phyloP scores from a whole-genome alignment of 352 stramenopile genomes.

The Blastocystis sp. region DNA sequence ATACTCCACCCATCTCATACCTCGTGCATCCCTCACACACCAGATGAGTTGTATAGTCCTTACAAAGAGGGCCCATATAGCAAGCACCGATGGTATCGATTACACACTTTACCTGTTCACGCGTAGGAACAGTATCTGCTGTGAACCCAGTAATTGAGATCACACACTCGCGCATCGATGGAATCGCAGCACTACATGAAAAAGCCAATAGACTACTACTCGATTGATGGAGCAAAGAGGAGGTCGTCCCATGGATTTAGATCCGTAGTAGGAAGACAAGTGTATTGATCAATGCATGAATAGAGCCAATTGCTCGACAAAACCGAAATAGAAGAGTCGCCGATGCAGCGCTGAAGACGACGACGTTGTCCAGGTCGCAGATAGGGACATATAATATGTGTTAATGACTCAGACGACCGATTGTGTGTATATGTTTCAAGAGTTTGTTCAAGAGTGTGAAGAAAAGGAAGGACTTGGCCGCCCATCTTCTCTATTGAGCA shows the following conservation, averaged over 20 bases:
- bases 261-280: background rate
- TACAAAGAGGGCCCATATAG: slow-evolving; percentile 49
- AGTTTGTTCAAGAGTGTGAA: background rate
- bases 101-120: slow-evolving; percentile 29
- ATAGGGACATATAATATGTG: slow-evolving; percentile 41
- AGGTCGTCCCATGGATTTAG: background rate
- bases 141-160: slow-evolving; percentile 50
- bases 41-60: slow-evolving; percentile 40
- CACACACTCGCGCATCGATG: background rate
- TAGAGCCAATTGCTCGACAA: slow-evolving; percentile 44
- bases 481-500: slow-evolving; percentile 6
- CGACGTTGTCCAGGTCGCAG: background rate
- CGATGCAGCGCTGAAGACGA: background rate
- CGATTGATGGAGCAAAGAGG: background rate
- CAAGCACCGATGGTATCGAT: slow-evolving; percentile 51
- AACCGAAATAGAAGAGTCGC: background rate
- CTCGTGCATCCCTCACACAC: background rate
- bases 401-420: background rate
- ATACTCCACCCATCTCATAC: background rate
- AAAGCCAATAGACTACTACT: background rate
- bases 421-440: background rate
- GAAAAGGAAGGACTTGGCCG: background rate
- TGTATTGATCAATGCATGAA: slow-evolving; percentile 42
- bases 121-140: background rate
- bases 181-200: slow-evolving; percentile 1